Conservation (phyloP, 352 stramenopile species). For the Albugo candida region DNA sequence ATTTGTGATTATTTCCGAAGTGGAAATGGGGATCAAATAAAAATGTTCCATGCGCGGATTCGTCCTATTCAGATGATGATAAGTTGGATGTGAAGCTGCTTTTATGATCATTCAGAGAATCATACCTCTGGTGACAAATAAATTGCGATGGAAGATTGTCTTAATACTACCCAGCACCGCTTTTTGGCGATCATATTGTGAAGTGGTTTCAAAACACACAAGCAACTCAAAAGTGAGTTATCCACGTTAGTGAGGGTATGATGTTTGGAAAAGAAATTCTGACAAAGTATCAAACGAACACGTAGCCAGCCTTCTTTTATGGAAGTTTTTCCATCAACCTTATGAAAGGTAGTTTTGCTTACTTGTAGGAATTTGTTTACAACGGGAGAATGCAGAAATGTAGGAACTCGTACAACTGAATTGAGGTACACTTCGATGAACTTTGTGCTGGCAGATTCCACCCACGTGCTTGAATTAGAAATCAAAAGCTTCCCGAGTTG, state of each 20-base stretch:
- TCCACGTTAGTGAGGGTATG: slow-evolving; percentile 48
- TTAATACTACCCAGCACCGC: slow-evolving; percentile 62
- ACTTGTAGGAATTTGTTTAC: slow-evolving; percentile 68
- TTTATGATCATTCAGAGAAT: slow-evolving; percentile 21
- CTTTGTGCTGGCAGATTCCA: slow-evolving; percentile 46
- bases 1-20: slow-evolving; percentile 50
- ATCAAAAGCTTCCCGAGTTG: slow-evolving; percentile 69
- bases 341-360: slow-evolving; percentile 66
- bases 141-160: slow-evolving; percentile 59
- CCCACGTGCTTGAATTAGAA: slow-evolving; percentile 48
- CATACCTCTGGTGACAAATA: slow-evolving; percentile 20
- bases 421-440: slow-evolving; percentile 62
- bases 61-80: no score
- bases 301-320: slow-evolving; percentile 69
- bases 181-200: slow-evolving; percentile 60
- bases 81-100: slow-evolving; percentile 12
- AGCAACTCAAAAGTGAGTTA: slow-evolving; percentile 79
- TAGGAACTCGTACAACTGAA: slow-evolving; percentile 37
- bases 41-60: slow-evolving; percentile 7
- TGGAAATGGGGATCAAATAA: slow-evolving; percentile 70
- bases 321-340: slow-evolving; percentile 58
- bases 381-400: slow-evolving; percentile 38
- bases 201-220: slow-evolving; percentile 72
- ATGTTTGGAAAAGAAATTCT: slow-evolving; percentile 15
- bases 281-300: slow-evolving; percentile 58